phyloP scores from a whole-genome alignment of 2,329 filamentous ascomycete genomes.

The Aspergillus udagawae region DNA sequence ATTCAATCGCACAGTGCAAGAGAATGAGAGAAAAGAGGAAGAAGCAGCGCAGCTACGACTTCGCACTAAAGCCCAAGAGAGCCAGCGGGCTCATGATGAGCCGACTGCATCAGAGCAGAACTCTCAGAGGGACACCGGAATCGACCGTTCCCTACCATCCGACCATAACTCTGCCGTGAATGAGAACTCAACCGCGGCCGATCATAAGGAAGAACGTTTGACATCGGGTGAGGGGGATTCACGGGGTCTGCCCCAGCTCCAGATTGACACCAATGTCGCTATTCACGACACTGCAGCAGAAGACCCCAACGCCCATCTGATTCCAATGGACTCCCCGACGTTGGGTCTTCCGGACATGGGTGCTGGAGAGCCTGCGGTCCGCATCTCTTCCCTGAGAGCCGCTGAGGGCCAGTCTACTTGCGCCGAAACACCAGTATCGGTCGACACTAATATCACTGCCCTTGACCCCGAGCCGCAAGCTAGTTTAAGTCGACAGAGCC shows the following conservation, averaged over 20 bases:
- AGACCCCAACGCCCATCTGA: slow-evolving; percentile 11
- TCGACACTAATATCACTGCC: slow-evolving; percentile 55
- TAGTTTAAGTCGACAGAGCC: slow-evolving; percentile 42
- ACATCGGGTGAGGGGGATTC: slow-evolving; percentile 1
- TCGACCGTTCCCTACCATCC: slow-evolving; percentile 2
- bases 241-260: slow-evolving; percentile 20
- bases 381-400: neutral
- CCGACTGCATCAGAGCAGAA: slow-evolving; percentile 20
- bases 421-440: slow-evolving; percentile 57
- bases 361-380: slow-evolving; percentile 6
- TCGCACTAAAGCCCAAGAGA: slow-evolving; percentile 39
- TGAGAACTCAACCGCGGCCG: slow-evolving; percentile 13
- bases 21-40: slow-evolving; percentile 57
- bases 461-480: slow-evolving; percentile 71
- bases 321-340: slow-evolving; percentile 42
- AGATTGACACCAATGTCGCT: slow-evolving; percentile 22
- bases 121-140: slow-evolving; percentile 7
- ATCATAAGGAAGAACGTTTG: slow-evolving; percentile 11
- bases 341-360: slow-evolving; percentile 29
- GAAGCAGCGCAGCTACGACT: slow-evolving; percentile 51
- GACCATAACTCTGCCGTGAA: slow-evolving; percentile 23
- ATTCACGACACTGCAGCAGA: slow-evolving; percentile 5
- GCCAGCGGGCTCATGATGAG: slow-evolving; percentile 45
- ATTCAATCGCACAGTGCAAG: slow-evolving; percentile 77
- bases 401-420: slow-evolving; percentile 20